These are phyloP conservation scores for Thyridium curvatum DNA, from an alignment of 2,329 filamentous ascomycete species.

Conservation along the genomic window DNA sequence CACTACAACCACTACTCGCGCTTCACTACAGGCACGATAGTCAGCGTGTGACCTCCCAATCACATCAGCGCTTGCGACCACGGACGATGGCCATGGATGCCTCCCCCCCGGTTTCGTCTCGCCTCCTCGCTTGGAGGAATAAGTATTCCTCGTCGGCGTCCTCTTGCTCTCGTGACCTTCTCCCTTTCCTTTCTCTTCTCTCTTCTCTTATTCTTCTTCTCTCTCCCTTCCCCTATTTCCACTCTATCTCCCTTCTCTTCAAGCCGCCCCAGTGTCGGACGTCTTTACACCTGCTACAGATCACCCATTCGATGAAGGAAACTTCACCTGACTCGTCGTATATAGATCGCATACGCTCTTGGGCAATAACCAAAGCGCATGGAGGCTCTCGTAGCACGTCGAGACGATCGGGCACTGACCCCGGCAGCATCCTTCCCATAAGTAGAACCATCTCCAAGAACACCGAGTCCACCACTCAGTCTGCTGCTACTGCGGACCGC, in stretches of 20 bases:
- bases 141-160: too few species aligned
- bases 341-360: slow-evolving; percentile 51
- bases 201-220: background rate
- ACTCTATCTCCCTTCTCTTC: background rate
- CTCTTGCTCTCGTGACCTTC: too few species aligned
- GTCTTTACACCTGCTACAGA: slow-evolving; percentile 1
- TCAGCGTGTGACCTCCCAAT: too few species aligned
- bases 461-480: slow-evolving; percentile 3
- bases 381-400: slow-evolving; percentile 33
- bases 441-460: slow-evolving; percentile 17
- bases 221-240: background rate
- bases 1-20: too few species aligned
- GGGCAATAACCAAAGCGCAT: slow-evolving; percentile 48
- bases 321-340: slow-evolving; percentile 45
- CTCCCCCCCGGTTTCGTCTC: too few species aligned
- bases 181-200: background rate
- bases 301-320: slow-evolving; percentile 53
- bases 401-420: slow-evolving; percentile 31
- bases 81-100: too few species aligned
- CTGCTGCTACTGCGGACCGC: background rate
- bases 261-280: slow-evolving; percentile 3
- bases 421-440: slow-evolving; percentile 32
- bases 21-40: too few species aligned
- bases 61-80: too few species aligned
- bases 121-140: too few species aligned